Conservation (phyloP, 306 rosid genomes). For the Cucurbita argyrosperma region DNA sequence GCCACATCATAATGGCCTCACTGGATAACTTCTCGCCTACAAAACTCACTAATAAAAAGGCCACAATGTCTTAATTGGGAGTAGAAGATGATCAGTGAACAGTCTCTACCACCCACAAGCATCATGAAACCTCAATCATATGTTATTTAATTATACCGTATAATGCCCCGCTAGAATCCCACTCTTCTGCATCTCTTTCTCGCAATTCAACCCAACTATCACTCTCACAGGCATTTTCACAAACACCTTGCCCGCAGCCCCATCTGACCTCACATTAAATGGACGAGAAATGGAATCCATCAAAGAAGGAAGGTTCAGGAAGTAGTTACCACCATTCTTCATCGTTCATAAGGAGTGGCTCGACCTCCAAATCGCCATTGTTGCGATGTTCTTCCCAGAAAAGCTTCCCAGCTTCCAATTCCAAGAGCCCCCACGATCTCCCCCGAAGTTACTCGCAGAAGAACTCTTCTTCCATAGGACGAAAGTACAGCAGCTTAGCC, state of each 20-base stretch:
- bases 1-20: background rate
- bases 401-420: background rate
- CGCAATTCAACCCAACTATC: background rate
- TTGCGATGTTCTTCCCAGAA: constrained; percentile 41
- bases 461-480: constrained; percentile 29
- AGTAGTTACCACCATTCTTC: constrained; percentile 14
- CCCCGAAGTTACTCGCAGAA: constrained; percentile 59
- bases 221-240: constrained; percentile 8
- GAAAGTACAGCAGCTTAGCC: constrained; percentile 61
- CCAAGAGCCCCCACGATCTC: constrained; percentile 13
- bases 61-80: background rate
- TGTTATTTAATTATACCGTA: background rate
- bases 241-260: background rate
- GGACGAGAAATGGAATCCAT: constrained; percentile 76
- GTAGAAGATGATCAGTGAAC: background rate
- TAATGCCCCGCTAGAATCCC: constrained; percentile 3
- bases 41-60: background rate
- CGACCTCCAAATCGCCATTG: constrained; percentile 61
- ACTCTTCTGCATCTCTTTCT: background rate
- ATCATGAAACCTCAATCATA: background rate
- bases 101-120: constrained; percentile 1
- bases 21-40: background rate
- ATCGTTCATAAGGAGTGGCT: constrained; percentile 48
- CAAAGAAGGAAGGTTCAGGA: constrained; percentile 57
- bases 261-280: constrained; percentile 10